A percentile compares a stretch with the other conserved stretches of the same genome.
phyloP scores from a whole-genome alignment of 495 filamentous ascomycete species.

The Darksidea phi region DNA sequence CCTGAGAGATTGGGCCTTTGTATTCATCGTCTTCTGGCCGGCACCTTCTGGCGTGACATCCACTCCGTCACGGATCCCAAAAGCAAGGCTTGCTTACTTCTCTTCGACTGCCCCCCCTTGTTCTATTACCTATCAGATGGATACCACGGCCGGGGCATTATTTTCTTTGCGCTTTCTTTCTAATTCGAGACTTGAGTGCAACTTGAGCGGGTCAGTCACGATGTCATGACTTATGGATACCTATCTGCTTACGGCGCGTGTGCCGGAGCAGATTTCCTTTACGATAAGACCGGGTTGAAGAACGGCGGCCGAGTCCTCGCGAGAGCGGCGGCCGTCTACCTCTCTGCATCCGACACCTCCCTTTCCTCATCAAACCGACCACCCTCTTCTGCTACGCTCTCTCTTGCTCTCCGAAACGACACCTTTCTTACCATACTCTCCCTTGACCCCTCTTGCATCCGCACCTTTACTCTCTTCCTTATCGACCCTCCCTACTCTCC shows the following conservation, averaged over 20 bases:
- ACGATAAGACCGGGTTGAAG: too few species aligned
- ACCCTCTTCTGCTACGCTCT: too few species aligned
- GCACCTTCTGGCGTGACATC: slow-evolving; percentile 1
- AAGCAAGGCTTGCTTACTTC: slow-evolving; percentile 29
- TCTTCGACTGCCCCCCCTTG: slow-evolving; percentile 11
- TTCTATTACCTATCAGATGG: slow-evolving; percentile 16
- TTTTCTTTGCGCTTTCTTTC: slow-evolving; percentile 24
- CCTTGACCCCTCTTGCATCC: too few species aligned
- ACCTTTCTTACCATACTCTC: too few species aligned
- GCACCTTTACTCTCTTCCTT: too few species aligned
- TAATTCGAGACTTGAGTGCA: slow-evolving; percentile 30
- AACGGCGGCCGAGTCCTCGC: too few species aligned
- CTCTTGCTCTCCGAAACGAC: background rate
- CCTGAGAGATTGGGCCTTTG: slow-evolving; percentile 6
- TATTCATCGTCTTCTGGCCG: slow-evolving; percentile 3
- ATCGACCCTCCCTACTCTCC: too few species aligned
- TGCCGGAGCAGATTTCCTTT: background rate
- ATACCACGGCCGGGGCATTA: slow-evolving; percentile 24
- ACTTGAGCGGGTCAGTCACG: slow-evolving; percentile 39
- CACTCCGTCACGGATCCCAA: slow-evolving; percentile 8
- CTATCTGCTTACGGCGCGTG: background rate
- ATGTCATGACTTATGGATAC: slow-evolving; percentile 33
- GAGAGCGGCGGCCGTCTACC: too few species aligned
- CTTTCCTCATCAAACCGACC: too few species aligned
- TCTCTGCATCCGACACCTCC: too few species aligned